These are phyloP conservation scores for Quillaja saponaria DNA, from an alignment of 306 rosid genomes.

Conservation along the genomic window DNA sequence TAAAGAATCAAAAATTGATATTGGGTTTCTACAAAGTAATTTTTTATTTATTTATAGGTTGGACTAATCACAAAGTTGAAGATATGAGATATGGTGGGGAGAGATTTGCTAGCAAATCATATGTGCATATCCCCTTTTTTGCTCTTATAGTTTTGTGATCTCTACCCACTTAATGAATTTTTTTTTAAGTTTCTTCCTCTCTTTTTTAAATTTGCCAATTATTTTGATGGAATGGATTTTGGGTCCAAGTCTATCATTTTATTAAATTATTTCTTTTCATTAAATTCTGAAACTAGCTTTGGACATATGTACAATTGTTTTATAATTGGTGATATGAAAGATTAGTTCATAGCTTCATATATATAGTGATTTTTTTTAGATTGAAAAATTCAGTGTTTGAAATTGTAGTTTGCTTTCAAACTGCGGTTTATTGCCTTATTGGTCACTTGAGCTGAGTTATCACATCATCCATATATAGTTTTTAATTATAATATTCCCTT, in stretches of 20 bases:
- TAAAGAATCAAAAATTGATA: slow-evolving; percentile 7
- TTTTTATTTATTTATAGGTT: slow-evolving; percentile 28
- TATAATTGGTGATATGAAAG: slow-evolving; percentile 31
- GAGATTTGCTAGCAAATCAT: slow-evolving; percentile 52
- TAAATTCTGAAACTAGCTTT: slow-evolving; percentile 46
- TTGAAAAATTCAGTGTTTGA: too few relatives aligned
- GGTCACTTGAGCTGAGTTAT: slow-evolving; percentile 32
- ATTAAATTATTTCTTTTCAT: slow-evolving; percentile 43
- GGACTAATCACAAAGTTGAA: slow-evolving; percentile 28
- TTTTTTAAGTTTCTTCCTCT: slow-evolving; percentile 39
- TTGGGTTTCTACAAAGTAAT: slow-evolving; percentile 30
- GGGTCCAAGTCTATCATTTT: slow-evolving; percentile 45
- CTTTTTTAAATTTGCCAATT: too few relatives aligned
- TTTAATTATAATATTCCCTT: slow-evolving; percentile 10
- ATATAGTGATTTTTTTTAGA: slow-evolving; percentile 44
- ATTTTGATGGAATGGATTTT: too few relatives aligned
- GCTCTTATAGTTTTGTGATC: slow-evolving; percentile 39
- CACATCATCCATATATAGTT: not conserved
- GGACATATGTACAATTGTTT: slow-evolving; percentile 21
- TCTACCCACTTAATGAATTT: slow-evolving; percentile 40
- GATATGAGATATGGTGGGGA: slow-evolving; percentile 45
- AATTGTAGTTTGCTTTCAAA: too few relatives aligned
- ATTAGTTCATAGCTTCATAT: slow-evolving; percentile 39
- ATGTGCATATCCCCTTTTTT: slow-evolving; percentile 47
- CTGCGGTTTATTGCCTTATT: too few relatives aligned